These are phyloP conservation scores for Ehretia macrophylla DNA, from an alignment of 257 asterid genomes.

Conservation along the genomic window DNA sequence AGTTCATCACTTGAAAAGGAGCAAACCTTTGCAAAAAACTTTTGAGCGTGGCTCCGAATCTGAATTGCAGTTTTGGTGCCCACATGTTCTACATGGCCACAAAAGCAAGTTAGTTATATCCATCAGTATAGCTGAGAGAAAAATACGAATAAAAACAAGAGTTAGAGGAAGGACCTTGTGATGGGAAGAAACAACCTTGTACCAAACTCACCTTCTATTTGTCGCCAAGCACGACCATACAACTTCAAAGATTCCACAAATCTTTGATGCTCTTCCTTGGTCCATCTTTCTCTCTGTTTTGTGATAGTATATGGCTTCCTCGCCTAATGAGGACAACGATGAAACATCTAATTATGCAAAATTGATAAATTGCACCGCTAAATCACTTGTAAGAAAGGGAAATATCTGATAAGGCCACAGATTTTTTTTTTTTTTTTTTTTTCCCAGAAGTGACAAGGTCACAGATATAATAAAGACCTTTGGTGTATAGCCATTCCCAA, in stretches of 20 bases:
- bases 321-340: constrained; percentile 36
- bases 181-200: constrained; percentile 18
- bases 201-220: constrained; percentile 68
- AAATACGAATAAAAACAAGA: not conserved
- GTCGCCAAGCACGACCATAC: constrained; percentile 91
- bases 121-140: no score
- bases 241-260: constrained; percentile 78
- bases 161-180: constrained; percentile 12
- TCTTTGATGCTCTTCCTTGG: constrained; percentile 74
- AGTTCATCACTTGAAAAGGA: not conserved
- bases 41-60: constrained; percentile 93
- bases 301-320: constrained; percentile 86
- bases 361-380: not conserved
- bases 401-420: no score
- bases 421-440: no score
- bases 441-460: constrained; percentile 8
- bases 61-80: constrained; percentile 84
- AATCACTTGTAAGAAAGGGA: constrained; percentile 1
- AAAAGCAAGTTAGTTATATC: not conserved
- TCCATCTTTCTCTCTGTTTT: constrained; percentile 86
- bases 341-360: constrained; percentile 24
- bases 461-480: constrained; percentile 44
- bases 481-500: constrained; percentile 36
- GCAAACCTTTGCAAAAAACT: constrained; percentile 69
- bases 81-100: constrained; percentile 54